These are phyloP conservation scores for Glycyrrhiza uralensis DNA, from an alignment of 306 rosid genomes.

Conservation along the genomic window DNA sequence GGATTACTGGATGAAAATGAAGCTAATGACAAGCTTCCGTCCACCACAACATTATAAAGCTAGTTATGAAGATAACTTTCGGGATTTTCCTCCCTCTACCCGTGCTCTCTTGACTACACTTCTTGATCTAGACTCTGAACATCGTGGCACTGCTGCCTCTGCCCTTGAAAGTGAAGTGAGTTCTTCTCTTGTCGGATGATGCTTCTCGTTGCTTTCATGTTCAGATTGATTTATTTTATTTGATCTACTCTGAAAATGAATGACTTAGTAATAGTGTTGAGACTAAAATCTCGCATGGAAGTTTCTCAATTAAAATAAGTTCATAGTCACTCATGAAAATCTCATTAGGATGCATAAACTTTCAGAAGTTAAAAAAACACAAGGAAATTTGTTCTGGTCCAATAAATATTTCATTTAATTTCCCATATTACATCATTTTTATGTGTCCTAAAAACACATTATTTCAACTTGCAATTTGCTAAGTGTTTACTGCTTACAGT, in stretches of 20 bases:
- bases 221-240: background rate
- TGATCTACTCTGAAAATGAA: background rate
- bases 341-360: no score
- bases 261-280: background rate
- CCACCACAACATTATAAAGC: constrained; percentile 37
- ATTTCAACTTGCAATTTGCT: background rate
- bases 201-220: background rate
- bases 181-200: background rate
- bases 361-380: no score
- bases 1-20: constrained; percentile 61
- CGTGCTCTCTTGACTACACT: constrained; percentile 31
- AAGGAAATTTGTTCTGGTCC: background rate
- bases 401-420: background rate
- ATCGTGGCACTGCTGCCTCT: constrained; percentile 36
- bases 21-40: constrained; percentile 50
- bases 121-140: constrained; percentile 28
- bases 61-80: constrained; percentile 23
- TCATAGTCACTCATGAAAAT: no score
- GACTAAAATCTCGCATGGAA: no score
- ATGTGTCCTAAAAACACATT: background rate
- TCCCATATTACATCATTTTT: background rate
- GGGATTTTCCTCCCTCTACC: constrained; percentile 29
- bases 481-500: constrained; percentile 20
- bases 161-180: constrained; percentile 42
- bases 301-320: no score